These are phyloP conservation scores for Termitomyces sp. DNA, from an alignment of 768 basidiomycete genomes.

Conservation along the genomic window DNA sequence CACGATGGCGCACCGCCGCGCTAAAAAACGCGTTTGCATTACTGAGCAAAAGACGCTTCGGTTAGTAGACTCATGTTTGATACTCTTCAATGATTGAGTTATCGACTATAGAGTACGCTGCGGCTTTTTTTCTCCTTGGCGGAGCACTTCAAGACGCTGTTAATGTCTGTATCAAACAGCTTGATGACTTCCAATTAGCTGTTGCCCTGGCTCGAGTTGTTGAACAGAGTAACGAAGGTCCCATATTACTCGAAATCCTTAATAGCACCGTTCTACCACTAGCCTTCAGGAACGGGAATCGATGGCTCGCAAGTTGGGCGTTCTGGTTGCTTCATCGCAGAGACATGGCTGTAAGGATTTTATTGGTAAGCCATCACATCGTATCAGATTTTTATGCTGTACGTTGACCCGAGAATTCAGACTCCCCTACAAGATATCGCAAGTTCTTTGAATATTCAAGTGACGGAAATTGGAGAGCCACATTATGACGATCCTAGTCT, in stretches of 20 bases:
- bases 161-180: constrained; percentile 82
- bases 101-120: constrained; percentile 78
- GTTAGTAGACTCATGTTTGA: constrained; percentile 41
- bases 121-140: constrained; percentile 94
- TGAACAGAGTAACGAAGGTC: constrained; percentile 81
- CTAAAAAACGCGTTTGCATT: constrained; percentile 95
- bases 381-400: background rate
- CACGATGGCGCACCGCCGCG: constrained; percentile 90
- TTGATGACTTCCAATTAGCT: constrained; percentile 89
- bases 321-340: constrained; percentile 91
- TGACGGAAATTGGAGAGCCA: constrained; percentile 73
- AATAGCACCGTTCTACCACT: constrained; percentile 74
- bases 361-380: constrained; percentile 58
- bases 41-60: constrained; percentile 86
- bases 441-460: constrained; percentile 45
- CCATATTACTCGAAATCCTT: constrained; percentile 67
- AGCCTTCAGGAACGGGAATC: constrained; percentile 84
- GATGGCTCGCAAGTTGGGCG: constrained; percentile 94
- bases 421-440: constrained; percentile 78
- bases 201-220: constrained; percentile 81
- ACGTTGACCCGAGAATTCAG: constrained; percentile 28
- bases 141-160: constrained; percentile 88
- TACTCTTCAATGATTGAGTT: background rate
- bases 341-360: constrained; percentile 85
- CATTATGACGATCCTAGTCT: constrained; percentile 94